Percentiles rank a stretch among this genome's conserved stretches.
Evolutionary conservation across 2,329 filamentous ascomycete species (phyloP).

Genomic region (Lojkania enalia): DNA sequence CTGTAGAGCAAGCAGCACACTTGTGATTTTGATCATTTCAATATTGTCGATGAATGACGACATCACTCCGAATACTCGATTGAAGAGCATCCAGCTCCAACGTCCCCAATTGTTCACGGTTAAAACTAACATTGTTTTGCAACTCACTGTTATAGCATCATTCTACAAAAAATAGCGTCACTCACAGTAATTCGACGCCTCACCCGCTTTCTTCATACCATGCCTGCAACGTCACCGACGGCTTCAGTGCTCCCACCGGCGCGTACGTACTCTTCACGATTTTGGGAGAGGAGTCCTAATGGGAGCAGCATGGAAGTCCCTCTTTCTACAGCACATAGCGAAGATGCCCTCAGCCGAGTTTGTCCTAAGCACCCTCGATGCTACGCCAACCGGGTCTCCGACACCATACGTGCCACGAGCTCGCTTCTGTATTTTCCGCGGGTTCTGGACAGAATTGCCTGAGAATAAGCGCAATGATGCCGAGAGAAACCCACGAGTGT

Average conservation of each 20-base stretch:
- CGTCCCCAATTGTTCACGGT: too few species aligned
- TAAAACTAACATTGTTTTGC: too few species aligned
- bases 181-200: slow-evolving; percentile 41
- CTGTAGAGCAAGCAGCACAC: too few species aligned
- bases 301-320: slow-evolving; percentile 56
- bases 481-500: slow-evolving; percentile 69
- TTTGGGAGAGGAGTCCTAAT: too few species aligned
- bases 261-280: too few species aligned
- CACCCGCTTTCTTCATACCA: slow-evolving; percentile 47
- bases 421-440: slow-evolving; percentile 81
- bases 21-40: too few species aligned
- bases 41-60: slow-evolving; percentile 10
- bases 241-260: too few species aligned
- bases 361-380: slow-evolving; percentile 55
- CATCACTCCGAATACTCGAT: too few species aligned
- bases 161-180: slow-evolving; percentile 49
- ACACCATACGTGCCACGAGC: slow-evolving; percentile 58
- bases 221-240: slow-evolving; percentile 50
- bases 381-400: slow-evolving; percentile 45
- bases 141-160: too few species aligned
- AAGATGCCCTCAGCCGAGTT: slow-evolving; percentile 56
- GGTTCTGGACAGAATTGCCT: slow-evolving; percentile 77
- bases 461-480: slow-evolving; percentile 74
- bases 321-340: slow-evolving; percentile 54
- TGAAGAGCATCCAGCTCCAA: too few species aligned